A percentile compares a stretch with the other conserved stretches of the same genome.
Conservation (phyloP, 208 protist genomes). For the Endotrypanum monterogeii region DNA sequence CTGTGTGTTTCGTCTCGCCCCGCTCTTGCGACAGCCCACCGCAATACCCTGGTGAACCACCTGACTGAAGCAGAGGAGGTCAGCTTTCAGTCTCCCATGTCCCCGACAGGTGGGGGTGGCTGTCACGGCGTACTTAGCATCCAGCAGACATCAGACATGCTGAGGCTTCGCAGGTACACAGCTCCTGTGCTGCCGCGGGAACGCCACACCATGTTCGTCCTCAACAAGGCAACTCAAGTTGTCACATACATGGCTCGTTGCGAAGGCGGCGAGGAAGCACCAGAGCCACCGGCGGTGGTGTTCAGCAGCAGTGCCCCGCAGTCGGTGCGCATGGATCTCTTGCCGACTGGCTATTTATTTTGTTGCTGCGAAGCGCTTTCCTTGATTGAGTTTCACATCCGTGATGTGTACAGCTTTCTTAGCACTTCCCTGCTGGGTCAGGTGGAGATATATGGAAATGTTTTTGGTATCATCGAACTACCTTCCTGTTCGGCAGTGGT, state of each 20-base stretch:
- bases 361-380: slow-evolving; percentile 67
- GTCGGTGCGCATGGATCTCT: slow-evolving; percentile 76
- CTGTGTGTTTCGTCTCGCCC: slow-evolving; percentile 64
- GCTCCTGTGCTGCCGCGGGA: slow-evolving; percentile 43
- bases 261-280: slow-evolving; percentile 41
- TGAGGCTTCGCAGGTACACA: slow-evolving; percentile 31
- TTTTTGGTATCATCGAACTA: slow-evolving; percentile 70
- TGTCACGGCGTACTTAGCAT: slow-evolving; percentile 31
- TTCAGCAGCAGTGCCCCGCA: slow-evolving; percentile 53
- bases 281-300: slow-evolving; percentile 46
- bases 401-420: slow-evolving; percentile 70
- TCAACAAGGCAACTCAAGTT: slow-evolving; percentile 64
- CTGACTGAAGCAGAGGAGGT: slow-evolving; percentile 33
- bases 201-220: slow-evolving; percentile 75
- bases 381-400: slow-evolving; percentile 72
- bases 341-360: slow-evolving; percentile 77
- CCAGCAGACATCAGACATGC: slow-evolving; percentile 40
- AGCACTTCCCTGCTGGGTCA: slow-evolving; percentile 59
- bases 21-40: slow-evolving; percentile 54
- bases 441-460: slow-evolving; percentile 71
- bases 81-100: slow-evolving; percentile 21
- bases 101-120: slow-evolving; percentile 18
- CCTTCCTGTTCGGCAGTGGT: slow-evolving; percentile 44
- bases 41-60: slow-evolving; percentile 62
- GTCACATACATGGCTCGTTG: slow-evolving; percentile 70